A percentile compares a stretch with the other conserved stretches of the same genome.
Conservation (phyloP, 2,329 filamentous ascomycete genomes). For the Gaeumannomyces tritici region DNA sequence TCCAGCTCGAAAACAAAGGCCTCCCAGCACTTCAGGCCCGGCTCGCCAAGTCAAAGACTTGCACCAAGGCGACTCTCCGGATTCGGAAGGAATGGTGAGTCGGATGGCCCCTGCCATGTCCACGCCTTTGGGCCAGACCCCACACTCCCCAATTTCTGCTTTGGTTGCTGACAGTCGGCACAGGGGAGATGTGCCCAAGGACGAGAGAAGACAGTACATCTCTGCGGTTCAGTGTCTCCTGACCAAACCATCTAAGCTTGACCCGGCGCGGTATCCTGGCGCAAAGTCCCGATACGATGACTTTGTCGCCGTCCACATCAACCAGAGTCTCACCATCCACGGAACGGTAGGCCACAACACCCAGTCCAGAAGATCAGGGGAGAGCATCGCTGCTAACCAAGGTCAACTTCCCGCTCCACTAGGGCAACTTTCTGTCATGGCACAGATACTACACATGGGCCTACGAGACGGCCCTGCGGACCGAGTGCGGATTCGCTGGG, state of each 20-base stretch:
- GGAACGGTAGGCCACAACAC: conserved; percentile 13
- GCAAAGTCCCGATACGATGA: conserved; percentile 17
- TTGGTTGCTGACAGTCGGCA: neutral
- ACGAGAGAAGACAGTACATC: conserved; percentile 20
- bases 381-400: too few relatives aligned
- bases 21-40: conserved; percentile 14
- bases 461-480: conserved; percentile 26
- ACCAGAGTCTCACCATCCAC: conserved; percentile 20
- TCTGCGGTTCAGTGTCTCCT: conserved; percentile 22
- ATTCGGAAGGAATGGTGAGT: conserved; percentile 19
- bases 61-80: conserved; percentile 19
- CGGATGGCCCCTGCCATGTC: neutral
- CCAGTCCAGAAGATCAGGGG: too few relatives aligned
- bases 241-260: conserved; percentile 20
- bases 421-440: conserved; percentile 30
- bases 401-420: neutral
- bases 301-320: conserved; percentile 27
- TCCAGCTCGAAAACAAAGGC: conserved; percentile 19
- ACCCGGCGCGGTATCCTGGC: conserved; percentile 18
- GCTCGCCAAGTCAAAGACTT: conserved; percentile 20
- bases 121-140: neutral
- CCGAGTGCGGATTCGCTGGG: conserved; percentile 31
- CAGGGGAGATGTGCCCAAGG: conserved; percentile 18
- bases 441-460: conserved; percentile 29
- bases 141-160: too few relatives aligned